phyloP scores from a whole-genome alignment of 352 stramenopile species.

The Globisporangium apiculatum region DNA sequence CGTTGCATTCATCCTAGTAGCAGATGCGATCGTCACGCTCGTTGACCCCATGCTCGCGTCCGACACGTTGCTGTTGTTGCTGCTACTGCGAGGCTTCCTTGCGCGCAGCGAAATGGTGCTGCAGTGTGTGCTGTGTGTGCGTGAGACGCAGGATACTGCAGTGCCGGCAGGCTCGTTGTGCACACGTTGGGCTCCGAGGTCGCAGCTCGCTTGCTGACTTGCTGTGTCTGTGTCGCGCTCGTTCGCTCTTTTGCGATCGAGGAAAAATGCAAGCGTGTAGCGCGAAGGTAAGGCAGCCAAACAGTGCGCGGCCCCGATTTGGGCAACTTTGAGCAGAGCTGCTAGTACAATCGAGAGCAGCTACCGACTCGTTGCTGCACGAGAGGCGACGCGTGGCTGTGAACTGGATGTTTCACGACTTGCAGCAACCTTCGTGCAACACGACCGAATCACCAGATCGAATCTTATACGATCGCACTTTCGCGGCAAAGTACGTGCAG shows the following conservation, averaged over 20 bases:
- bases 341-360: too few species aligned
- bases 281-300: too few species aligned
- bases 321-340: too few species aligned
- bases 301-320: too few species aligned
- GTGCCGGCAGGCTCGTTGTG: not conserved
- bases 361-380: too few species aligned
- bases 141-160: not conserved
- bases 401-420: not conserved
- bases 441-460: not conserved
- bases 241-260: too few species aligned
- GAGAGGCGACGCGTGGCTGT: not conserved
- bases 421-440: constrained; percentile 7
- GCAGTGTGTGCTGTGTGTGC: not conserved
- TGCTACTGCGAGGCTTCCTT: not conserved
- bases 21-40: constrained; percentile 10
- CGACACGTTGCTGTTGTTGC: constrained; percentile 1
- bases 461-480: constrained; percentile 5
- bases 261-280: too few species aligned
- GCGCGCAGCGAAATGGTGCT: constrained; percentile 14
- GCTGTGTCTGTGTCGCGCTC: too few species aligned
- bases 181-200: too few species aligned
- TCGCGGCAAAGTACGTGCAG: not conserved
- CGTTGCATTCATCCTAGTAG: not conserved
- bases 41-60: constrained; percentile 4
- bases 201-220: too few species aligned